Evolutionary conservation across 1,139 yeast species (phyloP).

Genomic region (Pichia sp.): DNA sequence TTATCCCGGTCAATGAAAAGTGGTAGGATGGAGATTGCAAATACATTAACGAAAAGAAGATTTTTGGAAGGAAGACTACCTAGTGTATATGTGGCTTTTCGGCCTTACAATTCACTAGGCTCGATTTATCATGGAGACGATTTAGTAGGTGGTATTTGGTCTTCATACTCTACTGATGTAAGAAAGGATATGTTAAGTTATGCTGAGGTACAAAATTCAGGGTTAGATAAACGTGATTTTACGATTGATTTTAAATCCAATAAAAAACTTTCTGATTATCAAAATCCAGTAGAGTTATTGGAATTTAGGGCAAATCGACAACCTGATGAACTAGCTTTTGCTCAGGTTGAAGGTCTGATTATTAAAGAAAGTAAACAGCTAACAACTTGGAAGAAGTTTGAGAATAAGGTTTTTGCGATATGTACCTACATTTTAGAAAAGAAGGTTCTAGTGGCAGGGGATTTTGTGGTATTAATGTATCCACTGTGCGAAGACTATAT

Average conservation of each 20-base stretch:
- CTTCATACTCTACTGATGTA: slow-evolving; percentile 55
- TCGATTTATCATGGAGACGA: slow-evolving; percentile 76
- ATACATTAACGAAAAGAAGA: slow-evolving; percentile 78
- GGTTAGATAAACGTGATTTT: slow-evolving; percentile 68
- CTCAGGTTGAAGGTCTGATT: slow-evolving; percentile 45
- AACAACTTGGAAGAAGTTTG: slow-evolving; percentile 68
- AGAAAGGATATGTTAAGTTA: slow-evolving; percentile 45
- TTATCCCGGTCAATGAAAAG: slow-evolving; percentile 78
- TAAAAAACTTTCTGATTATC: slow-evolving; percentile 65
- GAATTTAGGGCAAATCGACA: slow-evolving; percentile 71
- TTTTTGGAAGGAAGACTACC: slow-evolving; percentile 70
- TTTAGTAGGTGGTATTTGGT: slow-evolving; percentile 79
- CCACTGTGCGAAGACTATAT: slow-evolving; percentile 84
- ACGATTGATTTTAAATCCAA: slow-evolving; percentile 75
- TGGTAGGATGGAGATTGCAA: slow-evolving; percentile 88
- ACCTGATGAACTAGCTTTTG: slow-evolving; percentile 77
- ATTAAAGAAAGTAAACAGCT: slow-evolving; percentile 41
- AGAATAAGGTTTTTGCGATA: slow-evolving; percentile 65
- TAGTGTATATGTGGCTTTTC: slow-evolving; percentile 77
- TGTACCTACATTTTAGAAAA: slow-evolving; percentile 48
- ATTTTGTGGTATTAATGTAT: slow-evolving; percentile 71
- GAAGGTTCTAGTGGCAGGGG: slow-evolving; percentile 58
- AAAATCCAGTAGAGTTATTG: slow-evolving; percentile 62
- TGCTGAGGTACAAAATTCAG: slow-evolving; percentile 59
- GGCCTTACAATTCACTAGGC: slow-evolving; percentile 57